Evolutionary conservation across 2,329 filamentous ascomycete genomes (phyloP).

Genomic region (Phyllosticta ampelicida): DNA sequence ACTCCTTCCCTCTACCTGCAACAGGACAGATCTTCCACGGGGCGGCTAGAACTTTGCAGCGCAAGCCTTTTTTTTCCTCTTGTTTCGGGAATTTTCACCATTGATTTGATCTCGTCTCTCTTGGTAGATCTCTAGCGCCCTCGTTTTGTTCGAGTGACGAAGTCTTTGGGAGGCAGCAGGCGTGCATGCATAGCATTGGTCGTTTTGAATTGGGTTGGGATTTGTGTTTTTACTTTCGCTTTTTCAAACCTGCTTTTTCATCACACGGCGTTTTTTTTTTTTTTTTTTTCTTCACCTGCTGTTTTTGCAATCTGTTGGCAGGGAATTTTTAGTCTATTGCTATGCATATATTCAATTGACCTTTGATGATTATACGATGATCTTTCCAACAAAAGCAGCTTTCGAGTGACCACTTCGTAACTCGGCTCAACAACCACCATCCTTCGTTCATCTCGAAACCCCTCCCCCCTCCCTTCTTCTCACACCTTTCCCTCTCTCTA

Average conservation of each 20-base stretch:
- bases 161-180: background rate
- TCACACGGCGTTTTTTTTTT: background rate
- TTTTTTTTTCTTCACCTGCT: background rate
- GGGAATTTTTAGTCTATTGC: no score
- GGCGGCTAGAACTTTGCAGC: background rate
- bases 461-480: no score
- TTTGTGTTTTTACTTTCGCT: background rate
- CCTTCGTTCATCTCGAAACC: no score
- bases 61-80: background rate
- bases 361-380: no score
- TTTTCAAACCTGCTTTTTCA: background rate
- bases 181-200: background rate
- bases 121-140: background rate
- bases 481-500: no score
- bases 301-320: no score
- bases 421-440: no score
- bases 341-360: no score
- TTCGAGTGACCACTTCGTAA: no score
- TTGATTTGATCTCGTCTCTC: background rate
- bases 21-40: background rate
- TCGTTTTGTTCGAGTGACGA: background rate
- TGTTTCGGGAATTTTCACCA: background rate
- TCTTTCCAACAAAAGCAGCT: no score
- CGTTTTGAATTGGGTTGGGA: background rate
- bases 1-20: background rate